Percentiles rank a stretch among this genome's conserved stretches.
phyloP scores from a whole-genome alignment of 805 yeast genomes.

The Wickerhamiella allomyrinae region DNA sequence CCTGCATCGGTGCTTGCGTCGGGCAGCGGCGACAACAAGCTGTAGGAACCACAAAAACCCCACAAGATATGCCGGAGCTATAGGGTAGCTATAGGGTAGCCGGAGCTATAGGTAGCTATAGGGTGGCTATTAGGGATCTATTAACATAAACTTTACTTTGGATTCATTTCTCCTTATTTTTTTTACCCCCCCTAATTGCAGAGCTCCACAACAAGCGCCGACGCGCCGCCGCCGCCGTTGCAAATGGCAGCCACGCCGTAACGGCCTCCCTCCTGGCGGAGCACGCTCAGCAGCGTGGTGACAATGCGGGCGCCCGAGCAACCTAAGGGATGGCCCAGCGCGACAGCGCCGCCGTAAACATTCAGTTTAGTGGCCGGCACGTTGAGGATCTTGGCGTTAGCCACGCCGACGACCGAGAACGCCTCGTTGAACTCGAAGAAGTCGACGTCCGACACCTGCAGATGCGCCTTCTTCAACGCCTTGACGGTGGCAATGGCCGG shows the following conservation, averaged over 20 bases:
- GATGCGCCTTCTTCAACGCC: slow-evolving; percentile 77
- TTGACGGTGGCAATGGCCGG: slow-evolving; percentile 93
- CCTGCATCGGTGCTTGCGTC: slow-evolving; percentile 28
- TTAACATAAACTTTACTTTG: not conserved
- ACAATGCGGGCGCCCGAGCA: slow-evolving; percentile 93
- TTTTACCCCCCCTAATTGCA: too few species aligned
- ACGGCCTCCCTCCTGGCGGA: slow-evolving; percentile 73
- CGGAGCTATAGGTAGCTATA: too few species aligned
- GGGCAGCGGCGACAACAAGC: not conserved
- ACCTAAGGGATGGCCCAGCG: slow-evolving; percentile 91
- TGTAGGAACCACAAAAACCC: not conserved
- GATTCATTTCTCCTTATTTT: too few species aligned
- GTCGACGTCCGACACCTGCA: slow-evolving; percentile 56
- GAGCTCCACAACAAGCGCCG: slow-evolving; percentile 76
- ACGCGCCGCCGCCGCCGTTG: slow-evolving; percentile 99
- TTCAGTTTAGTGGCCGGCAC: slow-evolving; percentile 58
- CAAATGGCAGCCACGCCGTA: slow-evolving; percentile 92
- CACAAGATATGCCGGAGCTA: too few species aligned
- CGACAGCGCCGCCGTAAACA: slow-evolving; percentile 95
- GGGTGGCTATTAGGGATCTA: not conserved
- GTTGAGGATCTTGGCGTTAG: slow-evolving; percentile 56
- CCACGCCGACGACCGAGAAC: slow-evolving; percentile 89
- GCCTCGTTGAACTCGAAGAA: slow-evolving; percentile 96
- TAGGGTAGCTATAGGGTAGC: not conserved
- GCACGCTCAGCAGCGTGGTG: slow-evolving; percentile 68